Conservation (phyloP, 2,329 filamentous ascomycete genomes). For the Xylariaceae sp. region DNA sequence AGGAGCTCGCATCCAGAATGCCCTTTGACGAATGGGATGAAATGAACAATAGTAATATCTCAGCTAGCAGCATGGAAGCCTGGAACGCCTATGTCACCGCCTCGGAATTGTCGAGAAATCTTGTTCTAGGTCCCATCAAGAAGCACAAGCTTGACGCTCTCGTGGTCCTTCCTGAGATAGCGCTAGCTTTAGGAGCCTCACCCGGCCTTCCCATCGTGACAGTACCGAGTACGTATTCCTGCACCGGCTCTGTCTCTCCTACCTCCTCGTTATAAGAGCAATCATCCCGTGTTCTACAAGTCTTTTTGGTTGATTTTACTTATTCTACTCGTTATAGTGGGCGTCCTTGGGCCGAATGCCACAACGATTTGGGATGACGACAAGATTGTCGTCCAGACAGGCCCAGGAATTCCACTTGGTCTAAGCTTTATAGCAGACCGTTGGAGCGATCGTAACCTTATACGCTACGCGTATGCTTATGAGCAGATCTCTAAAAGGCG, state of each 20-base stretch:
- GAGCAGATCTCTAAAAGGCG: conserved; percentile 27
- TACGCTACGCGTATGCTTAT: conserved; percentile 30
- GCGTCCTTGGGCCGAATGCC: conserved; percentile 20
- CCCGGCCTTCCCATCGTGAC: conserved; percentile 32
- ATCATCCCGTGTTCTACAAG: too few species aligned
- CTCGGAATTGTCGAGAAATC: neutral
- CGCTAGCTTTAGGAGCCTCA: conserved; percentile 10
- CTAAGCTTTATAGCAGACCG: conserved; percentile 28
- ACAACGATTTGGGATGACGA: neutral
- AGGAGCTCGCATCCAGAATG: conserved; percentile 1
- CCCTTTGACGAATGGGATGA: conserved; percentile 4
- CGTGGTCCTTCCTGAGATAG: conserved; percentile 16
- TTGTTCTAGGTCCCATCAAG: conserved; percentile 14
- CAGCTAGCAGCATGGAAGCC: conserved; percentile 14
- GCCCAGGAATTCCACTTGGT: conserved; percentile 28
- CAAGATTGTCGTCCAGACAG: neutral
- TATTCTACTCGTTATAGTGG: too few species aligned
- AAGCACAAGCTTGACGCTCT: conserved; percentile 14
- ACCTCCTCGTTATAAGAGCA: too few species aligned
- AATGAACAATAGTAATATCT: neutral
- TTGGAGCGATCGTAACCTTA: conserved; percentile 27
- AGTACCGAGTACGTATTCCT: conserved; percentile 26
- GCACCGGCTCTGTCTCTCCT: neutral
- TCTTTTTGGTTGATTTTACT: too few species aligned
- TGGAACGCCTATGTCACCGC: conserved; percentile 19